Conservation (phyloP, 768 basidiomycete species). For the Multifurca ochricompacta region DNA sequence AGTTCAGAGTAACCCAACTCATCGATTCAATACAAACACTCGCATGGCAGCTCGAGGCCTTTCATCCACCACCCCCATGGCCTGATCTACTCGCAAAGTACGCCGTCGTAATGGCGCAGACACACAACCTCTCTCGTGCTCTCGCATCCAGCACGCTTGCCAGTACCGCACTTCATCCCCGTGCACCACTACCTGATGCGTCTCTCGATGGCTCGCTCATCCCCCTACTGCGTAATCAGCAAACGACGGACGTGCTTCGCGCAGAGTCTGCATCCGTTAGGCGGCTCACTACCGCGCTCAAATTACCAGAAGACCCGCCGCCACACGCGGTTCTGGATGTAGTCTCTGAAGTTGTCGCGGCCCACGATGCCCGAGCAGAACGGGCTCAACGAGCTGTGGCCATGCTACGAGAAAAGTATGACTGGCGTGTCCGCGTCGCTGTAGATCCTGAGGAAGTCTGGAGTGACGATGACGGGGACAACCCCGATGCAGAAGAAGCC, state of each 20-base stretch:
- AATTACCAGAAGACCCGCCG: slow-evolving; percentile 38
- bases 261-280: slow-evolving; percentile 68
- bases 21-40: slow-evolving; percentile 66
- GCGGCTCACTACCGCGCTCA: slow-evolving; percentile 43
- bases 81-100: slow-evolving; percentile 83
- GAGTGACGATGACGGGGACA: slow-evolving; percentile 61
- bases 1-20: slow-evolving; percentile 71
- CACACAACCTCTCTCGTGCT: slow-evolving; percentile 64
- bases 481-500: slow-evolving; percentile 38
- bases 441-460: slow-evolving; percentile 68
- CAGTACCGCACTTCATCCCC: slow-evolving; percentile 62
- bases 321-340: slow-evolving; percentile 25
- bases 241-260: slow-evolving; percentile 67
- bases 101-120: slow-evolving; percentile 76
- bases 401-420: slow-evolving; percentile 72
- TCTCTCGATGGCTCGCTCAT: slow-evolving; percentile 69
- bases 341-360: slow-evolving; percentile 41
- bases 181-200: slow-evolving; percentile 45
- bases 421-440: slow-evolving; percentile 75
- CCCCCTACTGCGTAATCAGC: slow-evolving; percentile 69
- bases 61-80: slow-evolving; percentile 62
- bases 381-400: slow-evolving; percentile 72
- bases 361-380: slow-evolving; percentile 70
- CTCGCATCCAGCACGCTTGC: slow-evolving; percentile 54
- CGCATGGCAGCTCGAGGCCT: slow-evolving; percentile 53